Evolutionary conservation across 108 stramenopile genomes (phyloP).

Genomic region (Skeletonema grethae): DNA sequence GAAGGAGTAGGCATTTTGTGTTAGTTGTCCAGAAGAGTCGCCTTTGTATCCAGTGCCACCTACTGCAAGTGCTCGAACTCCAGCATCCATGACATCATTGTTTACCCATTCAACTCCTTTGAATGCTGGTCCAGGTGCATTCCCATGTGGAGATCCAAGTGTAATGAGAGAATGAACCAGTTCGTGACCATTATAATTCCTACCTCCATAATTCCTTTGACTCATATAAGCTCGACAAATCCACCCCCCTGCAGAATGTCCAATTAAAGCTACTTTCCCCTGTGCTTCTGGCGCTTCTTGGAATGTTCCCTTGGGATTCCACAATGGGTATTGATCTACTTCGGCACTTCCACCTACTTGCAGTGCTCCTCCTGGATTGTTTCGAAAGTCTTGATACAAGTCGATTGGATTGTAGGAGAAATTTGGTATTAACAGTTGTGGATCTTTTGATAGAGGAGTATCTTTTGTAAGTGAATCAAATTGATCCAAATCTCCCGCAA

Average conservation of each 20-base stretch:
- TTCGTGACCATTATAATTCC: constrained; percentile 51
- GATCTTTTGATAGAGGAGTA: constrained; percentile 9
- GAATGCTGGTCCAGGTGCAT: constrained; percentile 75
- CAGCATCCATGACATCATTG: constrained; percentile 32
- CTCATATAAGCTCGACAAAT: constrained; percentile 67
- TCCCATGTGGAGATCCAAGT: constrained; percentile 63
- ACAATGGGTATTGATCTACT: constrained; percentile 65
- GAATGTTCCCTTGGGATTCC: constrained; percentile 63
- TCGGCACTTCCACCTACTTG: constrained; percentile 67
- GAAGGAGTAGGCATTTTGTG: constrained; percentile 62
- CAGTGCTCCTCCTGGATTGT: constrained; percentile 69
- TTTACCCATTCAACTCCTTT: constrained; percentile 69
- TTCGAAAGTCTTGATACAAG: constrained; percentile 56
- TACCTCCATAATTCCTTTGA: constrained; percentile 63
- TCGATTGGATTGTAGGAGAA: constrained; percentile 61
- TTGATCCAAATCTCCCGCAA: constrained; percentile 41
- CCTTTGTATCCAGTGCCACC: constrained; percentile 68
- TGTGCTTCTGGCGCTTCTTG: constrained; percentile 28
- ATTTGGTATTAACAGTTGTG: constrained; percentile 47
- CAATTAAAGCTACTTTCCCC: constrained; percentile 59
- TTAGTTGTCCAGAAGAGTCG: constrained; percentile 58
- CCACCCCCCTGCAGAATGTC: constrained; percentile 72
- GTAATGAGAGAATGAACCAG: constrained; percentile 69
- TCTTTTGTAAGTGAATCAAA: constrained; percentile 25
- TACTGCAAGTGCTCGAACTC: constrained; percentile 59